Conservation (phyloP, 2,329 filamentous ascomycete species). For the Verticillium longisporum region DNA sequence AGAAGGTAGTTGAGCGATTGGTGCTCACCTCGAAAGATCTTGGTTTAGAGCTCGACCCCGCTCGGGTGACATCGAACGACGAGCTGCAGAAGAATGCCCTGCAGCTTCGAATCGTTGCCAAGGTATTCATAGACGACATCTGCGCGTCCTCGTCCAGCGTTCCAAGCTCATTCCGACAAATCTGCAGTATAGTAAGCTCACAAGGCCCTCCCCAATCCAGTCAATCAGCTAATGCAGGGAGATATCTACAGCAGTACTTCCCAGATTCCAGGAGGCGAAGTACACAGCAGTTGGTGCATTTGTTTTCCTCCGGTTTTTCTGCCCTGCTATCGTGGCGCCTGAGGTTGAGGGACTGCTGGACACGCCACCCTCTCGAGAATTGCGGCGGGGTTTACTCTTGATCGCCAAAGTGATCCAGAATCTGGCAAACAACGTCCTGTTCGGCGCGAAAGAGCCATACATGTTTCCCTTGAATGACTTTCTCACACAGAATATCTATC, state of each 20-base stretch:
- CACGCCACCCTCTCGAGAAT: constrained; percentile 57
- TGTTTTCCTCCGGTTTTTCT: constrained; percentile 66
- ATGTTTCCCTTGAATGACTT: constrained; percentile 68
- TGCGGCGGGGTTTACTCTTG: constrained; percentile 59
- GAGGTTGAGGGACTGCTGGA: constrained; percentile 61
- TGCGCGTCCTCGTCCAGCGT: constrained; percentile 56
- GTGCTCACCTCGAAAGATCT: constrained; percentile 62
- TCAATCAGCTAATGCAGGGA: constrained; percentile 17
- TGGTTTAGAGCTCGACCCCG: constrained; percentile 61
- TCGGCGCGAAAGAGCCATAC: constrained; percentile 65
- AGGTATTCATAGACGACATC: constrained; percentile 66
- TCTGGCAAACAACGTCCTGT: constrained; percentile 64
- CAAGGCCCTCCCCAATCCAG: too few species aligned
- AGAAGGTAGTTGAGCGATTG: constrained; percentile 59
- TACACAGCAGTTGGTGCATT: constrained; percentile 67
- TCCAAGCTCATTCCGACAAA: constrained; percentile 57
- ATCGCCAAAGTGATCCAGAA: constrained; percentile 69
- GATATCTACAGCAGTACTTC: constrained; percentile 58
- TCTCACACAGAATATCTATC: constrained; percentile 60
- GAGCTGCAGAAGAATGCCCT: constrained; percentile 60
- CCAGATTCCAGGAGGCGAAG: constrained; percentile 61
- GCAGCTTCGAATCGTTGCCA: constrained; percentile 60
- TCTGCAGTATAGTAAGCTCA: constrained; percentile 56
- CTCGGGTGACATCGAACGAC: constrained; percentile 51
- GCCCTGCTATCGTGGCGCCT: constrained; percentile 64